A percentile compares a stretch with the other conserved stretches of the same genome.
These are phyloP conservation scores for Hypoxylon sp. DNA, from an alignment of 2,329 filamentous ascomycete genomes.

Conservation along the genomic window DNA sequence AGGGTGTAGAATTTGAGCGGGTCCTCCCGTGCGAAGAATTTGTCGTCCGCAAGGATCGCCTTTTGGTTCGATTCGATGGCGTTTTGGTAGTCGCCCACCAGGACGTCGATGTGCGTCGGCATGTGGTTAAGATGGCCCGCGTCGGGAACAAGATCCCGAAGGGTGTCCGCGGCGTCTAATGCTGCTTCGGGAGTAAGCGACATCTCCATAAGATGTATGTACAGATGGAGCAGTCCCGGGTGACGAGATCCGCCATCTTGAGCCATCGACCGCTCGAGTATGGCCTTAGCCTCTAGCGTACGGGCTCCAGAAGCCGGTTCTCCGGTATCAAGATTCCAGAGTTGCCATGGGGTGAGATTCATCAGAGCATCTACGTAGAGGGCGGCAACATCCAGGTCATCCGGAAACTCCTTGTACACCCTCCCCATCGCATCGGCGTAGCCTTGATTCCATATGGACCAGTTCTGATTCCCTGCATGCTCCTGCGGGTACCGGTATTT, in stretches of 20 bases:
- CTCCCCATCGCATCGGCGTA: conserved; percentile 74
- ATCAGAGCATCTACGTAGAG: conserved; percentile 76
- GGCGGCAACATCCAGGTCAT: conserved; percentile 74
- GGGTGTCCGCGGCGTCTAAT: conserved; percentile 70
- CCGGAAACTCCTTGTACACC: conserved; percentile 66
- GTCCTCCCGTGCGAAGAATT: conserved; percentile 72
- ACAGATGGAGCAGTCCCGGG: conserved; percentile 80
- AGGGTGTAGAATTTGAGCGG: conserved; percentile 81
- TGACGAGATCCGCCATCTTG: conserved; percentile 67
- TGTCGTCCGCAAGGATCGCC: conserved; percentile 77
- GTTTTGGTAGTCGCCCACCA: conserved; percentile 78
- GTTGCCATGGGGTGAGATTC: conserved; percentile 75
- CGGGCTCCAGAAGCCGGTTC: conserved; percentile 67
- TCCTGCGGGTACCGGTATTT: conserved; percentile 71
- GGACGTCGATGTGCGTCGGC: conserved; percentile 82
- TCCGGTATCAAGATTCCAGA: conserved; percentile 74
- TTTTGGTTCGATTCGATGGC: conserved; percentile 77
- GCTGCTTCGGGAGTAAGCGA: conserved; percentile 75
- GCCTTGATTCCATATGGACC: conserved; percentile 67
- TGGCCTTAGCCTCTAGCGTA: conserved; percentile 70
- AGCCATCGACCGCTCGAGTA: conserved; percentile 72
- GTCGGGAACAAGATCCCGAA: conserved; percentile 77
- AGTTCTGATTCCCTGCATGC: conserved; percentile 62
- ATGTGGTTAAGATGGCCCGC: conserved; percentile 81
- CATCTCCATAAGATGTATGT: conserved; percentile 86